Conservation (phyloP, 352 stramenopile species). For the Globisporangium apiculatum region DNA sequence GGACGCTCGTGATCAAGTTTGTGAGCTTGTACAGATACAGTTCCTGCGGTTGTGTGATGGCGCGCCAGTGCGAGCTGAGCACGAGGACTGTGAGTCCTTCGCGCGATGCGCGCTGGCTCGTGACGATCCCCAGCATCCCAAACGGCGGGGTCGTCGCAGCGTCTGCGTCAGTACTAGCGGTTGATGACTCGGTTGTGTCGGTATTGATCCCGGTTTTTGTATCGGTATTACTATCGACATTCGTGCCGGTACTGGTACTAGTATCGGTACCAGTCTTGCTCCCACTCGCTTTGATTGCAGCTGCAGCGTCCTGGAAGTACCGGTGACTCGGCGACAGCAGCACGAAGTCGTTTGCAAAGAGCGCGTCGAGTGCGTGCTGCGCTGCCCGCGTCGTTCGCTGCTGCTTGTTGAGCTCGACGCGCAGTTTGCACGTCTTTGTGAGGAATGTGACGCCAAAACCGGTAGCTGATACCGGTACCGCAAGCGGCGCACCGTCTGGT, state of each 20-base stretch:
- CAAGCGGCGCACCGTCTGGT: slow-evolving; percentile 44
- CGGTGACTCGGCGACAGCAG: slow-evolving; percentile 46
- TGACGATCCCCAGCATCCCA: slow-evolving; percentile 71
- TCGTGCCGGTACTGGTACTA: neutral
- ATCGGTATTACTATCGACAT: too few species aligned
- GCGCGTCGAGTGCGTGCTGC: slow-evolving; percentile 26
- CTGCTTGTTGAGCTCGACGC: slow-evolving; percentile 51
- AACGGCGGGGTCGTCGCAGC: slow-evolving; percentile 7
- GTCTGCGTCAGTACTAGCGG: neutral
- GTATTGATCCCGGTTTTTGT: too few species aligned
- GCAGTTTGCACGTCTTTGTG: slow-evolving; percentile 60
- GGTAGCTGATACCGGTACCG: slow-evolving; percentile 41
- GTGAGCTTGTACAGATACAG: slow-evolving; percentile 81
- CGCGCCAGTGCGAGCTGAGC: slow-evolving; percentile 39
- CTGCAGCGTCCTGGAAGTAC: slow-evolving; percentile 42
- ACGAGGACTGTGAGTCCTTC: slow-evolving; percentile 71
- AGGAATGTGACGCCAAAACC: slow-evolving; percentile 51
- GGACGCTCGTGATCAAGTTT: slow-evolving; percentile 85
- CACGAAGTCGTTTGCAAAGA: slow-evolving; percentile 79
- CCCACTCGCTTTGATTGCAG: slow-evolving; percentile 3
- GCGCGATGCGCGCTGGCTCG: slow-evolving; percentile 53
- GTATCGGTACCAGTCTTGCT: neutral
- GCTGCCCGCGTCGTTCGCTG: slow-evolving; percentile 15
- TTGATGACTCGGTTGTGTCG: slow-evolving; percentile 4
- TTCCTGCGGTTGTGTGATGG: slow-evolving; percentile 39